Base-by-base conservation (phyloP, 179 eudicot genomes). In the Spergularia azorica region DNA sequence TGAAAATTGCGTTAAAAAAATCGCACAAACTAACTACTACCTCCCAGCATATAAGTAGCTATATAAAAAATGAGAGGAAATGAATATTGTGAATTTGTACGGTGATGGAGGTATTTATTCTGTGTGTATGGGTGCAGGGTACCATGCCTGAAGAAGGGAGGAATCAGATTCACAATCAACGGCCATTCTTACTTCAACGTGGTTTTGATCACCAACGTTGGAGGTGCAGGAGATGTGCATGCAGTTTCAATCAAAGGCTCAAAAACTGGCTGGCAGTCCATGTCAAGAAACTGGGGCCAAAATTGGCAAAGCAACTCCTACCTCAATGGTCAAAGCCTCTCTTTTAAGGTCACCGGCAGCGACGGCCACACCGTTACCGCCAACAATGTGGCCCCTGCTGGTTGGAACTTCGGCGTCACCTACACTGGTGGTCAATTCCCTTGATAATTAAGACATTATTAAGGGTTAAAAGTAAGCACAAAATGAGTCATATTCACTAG, bases 171-270 rank as follows among this genome's bases (percentile, higher is more conserved):
- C 87, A 84, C 89, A 51, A 82, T 86, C 80, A 86, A 86, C 77
- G 89, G 89, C 4, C 89, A 86, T 64, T 86, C 89, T 2, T 86
- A 86, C 84, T 86, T 86, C 84, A 86, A 85, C 75, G 50, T 85
- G 46, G 88, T 85, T 11, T 43, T 85, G 10, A 85, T 85, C 88
- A 80, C 86, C 73, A 85, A 85, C 67, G 88, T 85, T 4, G 88
- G 86, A 17, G 86, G 88, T 70, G 88, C 88, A 67, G 88, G 88
- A 0, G 88, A 84, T 60, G 85, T 86, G 2, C 84, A 80, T 63
- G 80, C 87, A 11, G 89, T 67, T 15, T 75, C 89, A 9, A 79
- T 82, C 79, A 84, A 84, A 76, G 89, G 89, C 21, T 86, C 89
- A 4, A 83, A 64, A 54, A 80, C 88, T 4, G 60, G 21, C 0